Percentiles rank a stretch among this genome's conserved stretches.
phyloP scores from a whole-genome alignment of 495 filamentous ascomycete genomes.

The Hyaloscypha bicolor region DNA sequence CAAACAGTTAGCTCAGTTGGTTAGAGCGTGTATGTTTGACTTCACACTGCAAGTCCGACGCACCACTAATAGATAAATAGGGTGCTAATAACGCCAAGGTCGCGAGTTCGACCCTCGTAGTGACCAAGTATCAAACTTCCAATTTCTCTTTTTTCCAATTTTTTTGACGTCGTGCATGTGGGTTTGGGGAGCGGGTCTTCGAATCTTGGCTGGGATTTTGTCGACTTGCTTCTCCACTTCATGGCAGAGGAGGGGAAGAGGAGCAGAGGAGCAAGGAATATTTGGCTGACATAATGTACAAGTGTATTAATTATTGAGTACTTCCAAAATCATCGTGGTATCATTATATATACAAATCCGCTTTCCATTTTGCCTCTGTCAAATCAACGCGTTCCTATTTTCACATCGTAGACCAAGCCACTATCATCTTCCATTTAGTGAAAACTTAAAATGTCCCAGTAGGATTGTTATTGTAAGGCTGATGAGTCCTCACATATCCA shows the following conservation, averaged over 20 bases:
- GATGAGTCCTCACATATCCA: not conserved
- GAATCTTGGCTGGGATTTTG: not conserved
- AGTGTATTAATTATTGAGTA: constrained; percentile 10
- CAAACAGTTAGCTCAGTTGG: constrained; percentile 15
- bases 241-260: too few relatives aligned
- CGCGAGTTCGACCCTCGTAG: constrained; percentile 24
- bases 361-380: not conserved
- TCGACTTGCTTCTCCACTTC: not conserved
- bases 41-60: not conserved
- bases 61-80: not conserved
- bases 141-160: not conserved
- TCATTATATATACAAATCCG: constrained; percentile 9
- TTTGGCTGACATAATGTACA: not conserved
- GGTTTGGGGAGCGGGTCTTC: too few relatives aligned
- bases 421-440: too few relatives aligned
- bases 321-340: constrained; percentile 3
- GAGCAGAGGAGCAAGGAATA: not conserved
- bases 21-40: constrained; percentile 12
- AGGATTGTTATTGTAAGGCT: constrained; percentile 17
- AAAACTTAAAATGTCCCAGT: constrained; percentile 17
- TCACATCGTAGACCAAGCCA: not conserved
- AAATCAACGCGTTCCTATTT: not conserved
- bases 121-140: not conserved
- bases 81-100: constrained; percentile 25
- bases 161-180: not conserved